A percentile compares a stretch with the other conserved stretches of the same genome.
phyloP scores from a whole-genome alignment of 768 basidiomycete species.

The Termitomyces sp. region DNA sequence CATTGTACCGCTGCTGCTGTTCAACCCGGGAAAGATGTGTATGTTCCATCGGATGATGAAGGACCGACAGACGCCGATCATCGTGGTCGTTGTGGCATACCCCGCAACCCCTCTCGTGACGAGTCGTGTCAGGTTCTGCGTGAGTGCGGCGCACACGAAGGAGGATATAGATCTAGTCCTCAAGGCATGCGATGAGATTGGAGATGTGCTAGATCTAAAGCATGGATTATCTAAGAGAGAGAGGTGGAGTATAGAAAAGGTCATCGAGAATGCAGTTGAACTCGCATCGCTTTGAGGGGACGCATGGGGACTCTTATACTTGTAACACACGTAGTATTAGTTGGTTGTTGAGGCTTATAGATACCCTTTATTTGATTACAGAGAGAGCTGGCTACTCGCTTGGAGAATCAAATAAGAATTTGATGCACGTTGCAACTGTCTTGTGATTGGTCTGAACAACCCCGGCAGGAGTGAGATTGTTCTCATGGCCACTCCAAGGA shows the following conservation, averaged over 20 bases:
- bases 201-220: constrained; percentile 87
- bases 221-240: constrained; percentile 54
- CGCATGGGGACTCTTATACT: neutral
- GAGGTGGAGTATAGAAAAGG: constrained; percentile 77
- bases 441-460: neutral
- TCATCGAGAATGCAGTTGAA: constrained; percentile 70
- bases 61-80: constrained; percentile 73
- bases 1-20: constrained; percentile 89
- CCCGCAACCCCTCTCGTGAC: constrained; percentile 89
- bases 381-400: neutral
- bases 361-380: neutral
- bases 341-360: neutral
- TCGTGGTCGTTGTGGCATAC: constrained; percentile 88
- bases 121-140: constrained; percentile 88
- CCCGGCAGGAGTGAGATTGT: neutral
- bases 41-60: constrained; percentile 90
- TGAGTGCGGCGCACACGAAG: constrained; percentile 95
- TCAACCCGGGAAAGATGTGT: constrained; percentile 92
- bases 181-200: constrained; percentile 88
- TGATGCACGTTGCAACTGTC: neutral
- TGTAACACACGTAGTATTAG: neutral
- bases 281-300: constrained; percentile 35
- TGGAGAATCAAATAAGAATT: no score
- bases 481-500: neutral
- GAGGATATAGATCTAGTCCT: constrained; percentile 89